Conservation (phyloP, 1,139 yeast species). For the Sugiyamaella grinbergsii region DNA sequence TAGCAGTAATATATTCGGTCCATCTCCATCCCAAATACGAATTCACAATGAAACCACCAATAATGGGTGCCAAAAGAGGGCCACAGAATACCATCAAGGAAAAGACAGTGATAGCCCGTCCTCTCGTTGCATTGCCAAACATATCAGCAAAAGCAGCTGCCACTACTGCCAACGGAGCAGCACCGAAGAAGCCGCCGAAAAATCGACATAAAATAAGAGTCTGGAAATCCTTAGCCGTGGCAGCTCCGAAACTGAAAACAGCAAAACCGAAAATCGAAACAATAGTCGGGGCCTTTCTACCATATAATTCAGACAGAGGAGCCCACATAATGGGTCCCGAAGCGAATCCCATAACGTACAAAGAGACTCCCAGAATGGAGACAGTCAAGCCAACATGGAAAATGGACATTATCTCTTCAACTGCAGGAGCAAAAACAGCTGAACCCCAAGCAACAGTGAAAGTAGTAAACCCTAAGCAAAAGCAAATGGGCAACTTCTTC, state of each 20-base stretch:
- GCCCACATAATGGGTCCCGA: slow-evolving; percentile 83
- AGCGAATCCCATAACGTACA: slow-evolving; percentile 80
- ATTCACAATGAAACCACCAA: slow-evolving; percentile 42
- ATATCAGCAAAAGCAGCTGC: slow-evolving; percentile 84
- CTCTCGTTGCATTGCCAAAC: slow-evolving; percentile 62
- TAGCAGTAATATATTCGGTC: slow-evolving; percentile 58
- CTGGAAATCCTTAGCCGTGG: slow-evolving; percentile 71
- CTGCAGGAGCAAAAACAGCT: slow-evolving; percentile 48
- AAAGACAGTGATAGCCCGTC: slow-evolving; percentile 67
- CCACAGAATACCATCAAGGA: slow-evolving; percentile 70
- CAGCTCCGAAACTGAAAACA: slow-evolving; percentile 68
- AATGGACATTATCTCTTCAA: slow-evolving; percentile 35
- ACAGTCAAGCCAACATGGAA: slow-evolving; percentile 40
- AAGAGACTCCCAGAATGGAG: slow-evolving; percentile 58
- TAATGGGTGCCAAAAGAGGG: slow-evolving; percentile 69
- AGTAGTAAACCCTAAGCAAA: slow-evolving; percentile 44
- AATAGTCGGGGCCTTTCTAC: slow-evolving; percentile 62
- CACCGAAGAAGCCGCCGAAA: slow-evolving; percentile 74
- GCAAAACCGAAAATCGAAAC: slow-evolving; percentile 58
- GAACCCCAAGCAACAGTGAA: slow-evolving; percentile 49
- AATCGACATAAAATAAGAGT: slow-evolving; percentile 72
- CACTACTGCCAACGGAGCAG: slow-evolving; percentile 79
- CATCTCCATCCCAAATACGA: slow-evolving; percentile 59
- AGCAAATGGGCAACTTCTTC: slow-evolving; percentile 42
- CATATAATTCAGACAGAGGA: slow-evolving; percentile 74